Evolutionary conservation across 306 rosid genomes (phyloP).

Genomic region (Senna tora): DNA sequence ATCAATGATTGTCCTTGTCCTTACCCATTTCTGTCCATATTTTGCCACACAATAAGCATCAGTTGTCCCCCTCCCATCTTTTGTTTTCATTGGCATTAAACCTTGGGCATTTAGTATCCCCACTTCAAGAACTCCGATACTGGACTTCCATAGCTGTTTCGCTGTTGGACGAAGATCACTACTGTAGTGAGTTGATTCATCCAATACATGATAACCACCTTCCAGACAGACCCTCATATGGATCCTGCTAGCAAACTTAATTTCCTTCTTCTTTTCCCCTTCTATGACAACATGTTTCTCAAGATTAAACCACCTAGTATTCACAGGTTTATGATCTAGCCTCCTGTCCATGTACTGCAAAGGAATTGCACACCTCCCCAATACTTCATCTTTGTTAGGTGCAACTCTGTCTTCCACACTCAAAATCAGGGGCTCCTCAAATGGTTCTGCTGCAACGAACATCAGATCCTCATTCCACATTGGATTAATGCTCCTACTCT

Average conservation of each 20-base stretch:
- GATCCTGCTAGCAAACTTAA: slow-evolving; percentile 87
- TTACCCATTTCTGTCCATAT: slow-evolving; percentile 96
- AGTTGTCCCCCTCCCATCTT: slow-evolving; percentile 82
- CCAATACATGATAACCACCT: slow-evolving; percentile 95
- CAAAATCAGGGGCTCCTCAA: slow-evolving; percentile 82
- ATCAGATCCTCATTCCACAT: slow-evolving; percentile 98
- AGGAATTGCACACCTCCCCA: slow-evolving; percentile 73
- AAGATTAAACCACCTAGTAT: slow-evolving; percentile 78
- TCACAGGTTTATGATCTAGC: slow-evolving; percentile 83
- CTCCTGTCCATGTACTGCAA: slow-evolving; percentile 65
- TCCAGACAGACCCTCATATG: slow-evolving; percentile 91
- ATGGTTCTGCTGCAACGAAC: slow-evolving; percentile 93
- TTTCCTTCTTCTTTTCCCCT: slow-evolving; percentile 94
- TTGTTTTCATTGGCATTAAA: slow-evolving; percentile 91
- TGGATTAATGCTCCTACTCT: slow-evolving; percentile 77
- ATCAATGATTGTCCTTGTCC: slow-evolving; percentile 96
- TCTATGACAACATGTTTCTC: slow-evolving; percentile 73
- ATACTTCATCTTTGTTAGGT: slow-evolving; percentile 79
- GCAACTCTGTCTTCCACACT: slow-evolving; percentile 94
- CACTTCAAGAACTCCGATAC: slow-evolving; percentile 87
- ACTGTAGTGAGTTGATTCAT: slow-evolving; percentile 95
- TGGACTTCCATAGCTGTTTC: slow-evolving; percentile 79
- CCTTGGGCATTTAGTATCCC: slow-evolving; percentile 92
- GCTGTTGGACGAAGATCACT: slow-evolving; percentile 98
- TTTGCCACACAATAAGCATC: slow-evolving; percentile 97